Evolutionary conservation across 2,329 filamentous ascomycete genomes (phyloP), one percentile per base, ranked within the genome.

Genomic region (Talaromyces sp.): DNA sequence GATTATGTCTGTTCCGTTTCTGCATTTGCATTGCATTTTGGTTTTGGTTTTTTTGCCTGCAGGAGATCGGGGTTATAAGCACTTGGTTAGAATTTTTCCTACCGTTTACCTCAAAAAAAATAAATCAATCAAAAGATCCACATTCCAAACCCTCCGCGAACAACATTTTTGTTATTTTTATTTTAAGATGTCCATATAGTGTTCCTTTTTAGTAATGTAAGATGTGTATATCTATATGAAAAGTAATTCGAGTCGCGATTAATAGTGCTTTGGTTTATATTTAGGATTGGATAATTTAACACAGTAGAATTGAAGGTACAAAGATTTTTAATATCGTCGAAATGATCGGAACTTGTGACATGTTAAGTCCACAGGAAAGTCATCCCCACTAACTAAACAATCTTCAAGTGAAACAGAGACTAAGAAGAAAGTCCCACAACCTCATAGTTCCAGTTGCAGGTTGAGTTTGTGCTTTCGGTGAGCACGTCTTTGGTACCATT

Each of bases 401-500:
- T 40, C 16, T 40, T 40, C 1, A n/a, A 40, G 7, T n/a, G 36
- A n/a, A 40, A 2, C 1, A n/a, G 36, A 6, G 9, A 12, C 12
- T 53, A 28, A 44, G 28, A 61, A 3, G 60, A 59, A 40, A 62
- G 52, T 23, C 60, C 60, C 6, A 62, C 60, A 44, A 62, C 60
- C 30, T 62, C 60, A 52, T 62, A 62, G 42, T 62, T 62, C 56
- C 56, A 62, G 47, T 59, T 62, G 28, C 60, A 59, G n/a, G 57
- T 14, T 23, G 56, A 55, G 47, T 62, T 42, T 16, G 18, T 3
- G 14, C 56, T 59, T 33, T 59, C 30, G 40, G 12, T 12, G 23
- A 62, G 30, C 2, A 62, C 60, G 18, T 56, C 51, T 7, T 62
- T 62, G 9, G 56, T 59, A 27, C 60, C 56, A 16, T 51, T 62